These are phyloP conservation scores for Gymnopilus junonius DNA, from an alignment of 768 basidiomycete species.

Conservation along the genomic window DNA sequence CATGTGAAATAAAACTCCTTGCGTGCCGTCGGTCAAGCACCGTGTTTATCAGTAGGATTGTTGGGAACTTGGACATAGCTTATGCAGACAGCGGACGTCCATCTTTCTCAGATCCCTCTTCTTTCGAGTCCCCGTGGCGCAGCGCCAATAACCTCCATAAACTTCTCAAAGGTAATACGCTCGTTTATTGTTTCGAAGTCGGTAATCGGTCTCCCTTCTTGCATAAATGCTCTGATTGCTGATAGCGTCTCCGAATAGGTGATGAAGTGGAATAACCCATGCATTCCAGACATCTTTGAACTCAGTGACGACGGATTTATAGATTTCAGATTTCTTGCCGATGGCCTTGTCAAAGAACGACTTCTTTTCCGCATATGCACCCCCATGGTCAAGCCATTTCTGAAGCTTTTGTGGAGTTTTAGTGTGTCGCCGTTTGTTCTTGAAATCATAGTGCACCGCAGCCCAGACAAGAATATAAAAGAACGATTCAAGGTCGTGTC, in stretches of 20 bases:
- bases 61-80: too few relatives aligned
- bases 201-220: neutral
- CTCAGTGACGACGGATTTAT: neutral
- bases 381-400: neutral
- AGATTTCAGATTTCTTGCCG: neutral
- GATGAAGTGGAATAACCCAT: conserved; percentile 19
- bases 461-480: conserved; percentile 29
- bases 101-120: too few relatives aligned
- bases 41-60: too few relatives aligned
- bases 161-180: conserved; percentile 21
- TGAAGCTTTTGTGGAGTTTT: neutral
- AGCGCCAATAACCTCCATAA: conserved; percentile 19
- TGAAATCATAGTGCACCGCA: conserved; percentile 11
- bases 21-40: too few relatives aligned
- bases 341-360: neutral
- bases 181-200: conserved; percentile 16
- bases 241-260: neutral
- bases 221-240: neutral
- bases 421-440: neutral
- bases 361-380: neutral
- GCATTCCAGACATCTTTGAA: neutral
- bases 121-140: conserved; percentile 8
- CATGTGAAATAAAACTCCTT: too few relatives aligned
- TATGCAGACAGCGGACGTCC: too few relatives aligned
- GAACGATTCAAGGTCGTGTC: conserved; percentile 30